These are phyloP conservation scores for Collybia mongolica DNA, from an alignment of 768 basidiomycete species.

Conservation along the genomic window DNA sequence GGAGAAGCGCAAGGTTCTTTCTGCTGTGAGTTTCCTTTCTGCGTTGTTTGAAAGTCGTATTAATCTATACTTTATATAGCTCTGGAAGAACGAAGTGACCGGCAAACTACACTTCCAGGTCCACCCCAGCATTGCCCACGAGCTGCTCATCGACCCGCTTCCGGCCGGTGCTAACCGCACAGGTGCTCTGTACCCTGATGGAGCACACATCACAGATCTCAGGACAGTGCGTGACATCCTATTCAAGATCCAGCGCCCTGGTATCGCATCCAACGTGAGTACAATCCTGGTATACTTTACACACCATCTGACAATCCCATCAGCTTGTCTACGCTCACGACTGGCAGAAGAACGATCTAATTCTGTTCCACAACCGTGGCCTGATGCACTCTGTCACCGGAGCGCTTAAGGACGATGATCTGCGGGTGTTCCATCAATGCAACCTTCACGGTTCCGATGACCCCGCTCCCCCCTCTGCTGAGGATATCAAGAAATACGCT, in stretches of 20 bases:
- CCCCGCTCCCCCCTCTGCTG: conserved; percentile 61
- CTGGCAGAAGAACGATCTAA: conserved; percentile 65
- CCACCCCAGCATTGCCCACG: conserved; percentile 73
- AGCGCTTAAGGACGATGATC: conserved; percentile 63
- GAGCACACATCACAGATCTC: conserved; percentile 74
- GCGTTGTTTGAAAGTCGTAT: no score
- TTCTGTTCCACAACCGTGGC: conserved; percentile 86
- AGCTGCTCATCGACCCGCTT: conserved; percentile 69
- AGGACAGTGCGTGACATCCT: conserved; percentile 69
- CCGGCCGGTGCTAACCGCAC: conserved; percentile 55
- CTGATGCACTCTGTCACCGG: conserved; percentile 79
- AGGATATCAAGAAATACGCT: conserved; percentile 65
- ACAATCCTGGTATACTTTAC: background rate
- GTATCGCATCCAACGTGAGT: conserved; percentile 73
- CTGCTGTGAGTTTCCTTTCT: background rate
- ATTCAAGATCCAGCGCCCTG: conserved; percentile 87
- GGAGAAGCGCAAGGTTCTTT: conserved; percentile 31
- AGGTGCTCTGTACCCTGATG: conserved; percentile 79
- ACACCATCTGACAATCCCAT: background rate
- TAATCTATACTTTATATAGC: conserved; percentile 31
- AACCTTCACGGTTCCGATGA: conserved; percentile 81
- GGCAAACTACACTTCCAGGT: conserved; percentile 85
- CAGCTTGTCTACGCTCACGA: conserved; percentile 87
- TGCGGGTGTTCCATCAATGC: conserved; percentile 81
- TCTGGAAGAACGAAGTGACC: conserved; percentile 93